Base-by-base conservation (phyloP, 2,329 filamentous ascomycete genomes). In the Tolypocladium tropicale region DNA sequence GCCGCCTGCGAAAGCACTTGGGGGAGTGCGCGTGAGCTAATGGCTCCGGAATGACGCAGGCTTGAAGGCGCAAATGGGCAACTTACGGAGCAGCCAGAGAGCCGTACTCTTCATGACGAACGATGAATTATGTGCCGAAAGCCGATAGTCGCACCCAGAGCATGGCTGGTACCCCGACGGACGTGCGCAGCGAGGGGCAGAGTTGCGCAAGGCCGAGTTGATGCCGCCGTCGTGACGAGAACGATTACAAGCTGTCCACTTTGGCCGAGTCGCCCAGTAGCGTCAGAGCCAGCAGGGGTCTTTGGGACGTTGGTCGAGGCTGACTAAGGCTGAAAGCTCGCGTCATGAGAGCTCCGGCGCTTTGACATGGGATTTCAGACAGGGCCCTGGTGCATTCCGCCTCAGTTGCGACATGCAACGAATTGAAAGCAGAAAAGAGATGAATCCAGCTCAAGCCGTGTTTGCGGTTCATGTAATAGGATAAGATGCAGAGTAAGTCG, bases 1-100 rank as follows among this genome's bases (percentile, higher is more conserved):
- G 67, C 64, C 51, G 66, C 70, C 75, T 78, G 76, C 74, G 73
- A 70, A 54, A 78, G 76, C 73, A 78, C 76, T 78, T 61, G 28
- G 59, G 50, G 10, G 34, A 30, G 33, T 56, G 57, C 36, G 54
- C 51, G 62, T 70, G 55, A 68, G 65, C 58, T 61, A 58, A 58
- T 59, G 48, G 37, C 50, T 51, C 48, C 43, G 55, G 49, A 52
- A 55, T 23, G 32, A 54, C 43, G 25, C 39, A 58, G 57, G 49
- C 10, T 30, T 36, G 52, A 59, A 46, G 37, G 39, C 53, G 52
- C 21, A 14, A 59, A 46, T 34, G 39, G 53, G 52, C 21, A 14
- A 66, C 74, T 68, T 70, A 78, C 76, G 69, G 65, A 74, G 67
- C 59, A 76, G 60, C 68, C 72, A 76, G 53, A 74, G 56, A 56